phyloP scores from a whole-genome alignment of 192 early-diverging fungal genomes.

The Funneliformis geosporum region DNA sequence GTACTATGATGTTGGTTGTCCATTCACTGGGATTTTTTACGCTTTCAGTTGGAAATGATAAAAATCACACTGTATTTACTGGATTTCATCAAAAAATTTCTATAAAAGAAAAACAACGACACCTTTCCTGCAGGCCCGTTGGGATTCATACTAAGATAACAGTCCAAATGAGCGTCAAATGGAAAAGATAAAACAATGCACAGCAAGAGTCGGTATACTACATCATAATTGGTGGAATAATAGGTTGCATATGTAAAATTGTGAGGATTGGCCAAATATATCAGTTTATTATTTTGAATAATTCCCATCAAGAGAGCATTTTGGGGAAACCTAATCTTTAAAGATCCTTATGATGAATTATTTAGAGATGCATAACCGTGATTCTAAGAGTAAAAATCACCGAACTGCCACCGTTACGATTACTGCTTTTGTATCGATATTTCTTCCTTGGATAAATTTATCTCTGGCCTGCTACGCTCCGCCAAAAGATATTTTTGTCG shows the following conservation, averaged over 20 bases:
- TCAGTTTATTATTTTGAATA: constrained; percentile 10
- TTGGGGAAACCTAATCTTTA: not conserved
- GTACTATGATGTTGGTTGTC: not conserved
- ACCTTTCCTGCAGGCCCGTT: not conserved
- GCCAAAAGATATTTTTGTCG: not conserved
- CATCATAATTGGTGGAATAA: not conserved
- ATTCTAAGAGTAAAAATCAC: not conserved
- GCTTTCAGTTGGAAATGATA: not conserved
- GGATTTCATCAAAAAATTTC: not conserved
- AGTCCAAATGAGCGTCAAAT: not conserved
- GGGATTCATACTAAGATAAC: not conserved
- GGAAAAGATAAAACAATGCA: not conserved
- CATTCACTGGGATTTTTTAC: not conserved
- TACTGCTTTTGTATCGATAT: not conserved
- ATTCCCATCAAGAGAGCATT: not conserved
- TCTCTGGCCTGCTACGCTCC: not conserved
- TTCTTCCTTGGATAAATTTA: not conserved
- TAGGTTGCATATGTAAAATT: not conserved
- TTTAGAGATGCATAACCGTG: not conserved
- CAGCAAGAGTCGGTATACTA: constrained; percentile 11
- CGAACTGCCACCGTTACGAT: not conserved
- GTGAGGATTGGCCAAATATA: constrained; percentile 11
- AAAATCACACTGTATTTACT: not conserved
- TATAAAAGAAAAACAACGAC: not conserved
- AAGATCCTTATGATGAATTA: not conserved